Evolutionary conservation across 2,329 filamentous ascomycete genomes (phyloP), one percentile per base, ranked within the genome.

Genomic region (Macrophomina tecta): DNA sequence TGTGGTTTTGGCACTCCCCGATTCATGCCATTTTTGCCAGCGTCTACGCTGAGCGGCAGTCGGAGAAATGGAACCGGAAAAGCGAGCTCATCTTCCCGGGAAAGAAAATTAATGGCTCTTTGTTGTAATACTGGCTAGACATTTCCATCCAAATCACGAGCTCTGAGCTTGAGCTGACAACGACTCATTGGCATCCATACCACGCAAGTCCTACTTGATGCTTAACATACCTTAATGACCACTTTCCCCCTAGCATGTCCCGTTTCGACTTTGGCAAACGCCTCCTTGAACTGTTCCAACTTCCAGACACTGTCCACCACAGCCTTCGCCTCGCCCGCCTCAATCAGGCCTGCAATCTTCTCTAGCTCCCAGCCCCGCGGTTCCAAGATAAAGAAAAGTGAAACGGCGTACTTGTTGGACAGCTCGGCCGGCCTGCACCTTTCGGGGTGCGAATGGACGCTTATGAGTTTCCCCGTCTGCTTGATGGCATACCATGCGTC

Each of bases 401-500:
- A 75, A 42, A 68, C 72, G 3, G 80, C 72, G 64, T 68, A 66
- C 16, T 73, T 69, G 14, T 58, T 61, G 14, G 68, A 68, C 38
- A 72, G 52, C 7, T 65, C 73, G 9, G 67, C 71, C 1, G 77
- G 78, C 18, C 69, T 73, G 58, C 73, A n/a, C 71, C 73, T 11
- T 18, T 48, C 16, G 14, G 45, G 45, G n/a, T 48, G 45, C 14
- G 14, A 16, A n/a, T 48, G n/a, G 60, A 81, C 80, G 69, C 78
- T 79, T 28, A 80, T 68, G 30, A 81, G 38, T 14, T 69, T 69
- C 0, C 80, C 78, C 2, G 69, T 71, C 28, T 77, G 73, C 65
- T 76, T 78, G 5, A 81, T 73, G 42, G 69, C 68, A 70, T 73
- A 78, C 81, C 80, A 82, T 0, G 77, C 75, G 70, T 81, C 79